Evolutionary conservation across 1,284 basidiomycete species (phyloP).

Genomic region (Rhizoctonia solani): DNA sequence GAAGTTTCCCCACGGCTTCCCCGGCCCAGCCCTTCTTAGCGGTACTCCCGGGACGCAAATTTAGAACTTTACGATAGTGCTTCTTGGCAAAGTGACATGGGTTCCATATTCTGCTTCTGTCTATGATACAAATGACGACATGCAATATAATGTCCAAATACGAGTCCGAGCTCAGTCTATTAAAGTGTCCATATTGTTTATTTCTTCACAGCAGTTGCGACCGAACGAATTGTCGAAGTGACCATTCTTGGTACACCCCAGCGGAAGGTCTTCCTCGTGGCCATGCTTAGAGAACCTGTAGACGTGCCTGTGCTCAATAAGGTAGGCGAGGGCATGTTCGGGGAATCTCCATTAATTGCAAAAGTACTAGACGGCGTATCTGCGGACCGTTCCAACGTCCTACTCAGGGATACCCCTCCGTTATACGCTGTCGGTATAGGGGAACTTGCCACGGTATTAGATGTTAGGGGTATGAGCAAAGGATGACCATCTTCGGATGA

Average conservation of each 20-base stretch:
- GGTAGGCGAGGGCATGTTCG: neutral
- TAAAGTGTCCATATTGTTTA: no score
- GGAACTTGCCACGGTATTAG: neutral
- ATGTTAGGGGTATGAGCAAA: neutral
- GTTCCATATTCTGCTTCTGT: no score
- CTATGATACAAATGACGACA: no score
- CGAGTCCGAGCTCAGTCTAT: neutral
- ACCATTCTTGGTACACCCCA: neutral
- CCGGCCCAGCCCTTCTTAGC: neutral
- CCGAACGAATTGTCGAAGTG: neutral
- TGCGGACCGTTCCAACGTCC: neutral
- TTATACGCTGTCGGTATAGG: neutral
- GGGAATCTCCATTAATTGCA: neutral
- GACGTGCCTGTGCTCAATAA: neutral
- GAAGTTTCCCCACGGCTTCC: slow-evolving; percentile 9
- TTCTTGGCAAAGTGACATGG: no score
- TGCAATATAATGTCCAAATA: no score
- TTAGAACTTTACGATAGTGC: no score
- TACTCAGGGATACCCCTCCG: neutral
- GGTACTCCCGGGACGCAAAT: neutral
- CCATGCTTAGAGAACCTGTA: neutral
- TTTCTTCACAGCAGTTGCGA: neutral
- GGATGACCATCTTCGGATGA: neutral
- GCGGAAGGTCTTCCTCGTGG: neutral
- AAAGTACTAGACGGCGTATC: neutral